phyloP scores from a whole-genome alignment of 176 grass and related monocot genomes.

The Pharus latifolius region DNA sequence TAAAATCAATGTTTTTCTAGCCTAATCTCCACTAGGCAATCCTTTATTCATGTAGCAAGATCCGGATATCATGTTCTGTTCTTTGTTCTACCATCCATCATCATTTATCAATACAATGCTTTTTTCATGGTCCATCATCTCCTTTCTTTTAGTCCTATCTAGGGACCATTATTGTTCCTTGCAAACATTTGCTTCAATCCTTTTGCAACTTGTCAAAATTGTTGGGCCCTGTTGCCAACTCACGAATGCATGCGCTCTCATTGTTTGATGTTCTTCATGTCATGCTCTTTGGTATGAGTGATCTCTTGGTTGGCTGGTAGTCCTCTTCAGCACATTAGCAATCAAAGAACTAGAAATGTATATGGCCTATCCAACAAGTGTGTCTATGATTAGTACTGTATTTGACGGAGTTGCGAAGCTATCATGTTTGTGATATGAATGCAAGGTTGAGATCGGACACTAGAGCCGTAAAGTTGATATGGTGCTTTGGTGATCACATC shows the following conservation, averaged over 20 bases:
- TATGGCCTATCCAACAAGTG: not conserved
- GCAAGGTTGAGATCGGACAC: slow-evolving; percentile 4
- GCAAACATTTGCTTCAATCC: not conserved
- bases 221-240: slow-evolving; percentile 10
- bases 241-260: slow-evolving; percentile 12
- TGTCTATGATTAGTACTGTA: not conserved
- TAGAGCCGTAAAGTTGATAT: slow-evolving; percentile 15
- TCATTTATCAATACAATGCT: not conserved
- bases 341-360: not conserved
- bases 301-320: slow-evolving; percentile 5
- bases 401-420: not conserved
- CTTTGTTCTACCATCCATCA: not conserved
- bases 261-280: not conserved
- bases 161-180: not conserved
- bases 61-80: not conserved
- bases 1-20: not conserved
- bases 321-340: not conserved
- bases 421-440: slow-evolving; percentile 6
- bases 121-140: not conserved
- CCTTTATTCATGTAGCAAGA: not conserved
- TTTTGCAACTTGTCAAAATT: slow-evolving; percentile 14
- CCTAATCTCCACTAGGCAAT: not conserved
- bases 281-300: not conserved
- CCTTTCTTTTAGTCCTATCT: not conserved
- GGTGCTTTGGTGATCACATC: not conserved